Conservation (phyloP, 2,329 filamentous ascomycete species). For the Hypocreales sp. region DNA sequence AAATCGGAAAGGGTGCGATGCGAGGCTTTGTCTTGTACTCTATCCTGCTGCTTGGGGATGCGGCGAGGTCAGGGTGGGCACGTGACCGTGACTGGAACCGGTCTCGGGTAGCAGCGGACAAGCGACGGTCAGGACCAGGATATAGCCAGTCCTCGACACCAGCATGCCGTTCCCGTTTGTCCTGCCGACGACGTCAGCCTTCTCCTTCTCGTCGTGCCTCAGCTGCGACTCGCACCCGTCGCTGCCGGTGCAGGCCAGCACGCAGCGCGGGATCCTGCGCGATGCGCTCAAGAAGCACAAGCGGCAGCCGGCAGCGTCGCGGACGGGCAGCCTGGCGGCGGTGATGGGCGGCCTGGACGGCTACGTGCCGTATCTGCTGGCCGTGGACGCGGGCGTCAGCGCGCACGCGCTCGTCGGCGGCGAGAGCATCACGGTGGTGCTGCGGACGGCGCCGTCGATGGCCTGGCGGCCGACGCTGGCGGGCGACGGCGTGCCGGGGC, state of each 20-base stretch:
- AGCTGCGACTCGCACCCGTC: slow-evolving; percentile 76
- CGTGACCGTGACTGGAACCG: too few species aligned
- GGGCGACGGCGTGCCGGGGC: slow-evolving; percentile 44
- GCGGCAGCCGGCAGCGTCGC: slow-evolving; percentile 57
- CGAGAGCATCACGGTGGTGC: slow-evolving; percentile 52
- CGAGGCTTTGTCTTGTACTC: too few species aligned
- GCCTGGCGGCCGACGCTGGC: slow-evolving; percentile 77
- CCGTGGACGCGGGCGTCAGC: slow-evolving; percentile 58
- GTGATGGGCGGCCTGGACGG: slow-evolving; percentile 54
- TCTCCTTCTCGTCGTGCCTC: slow-evolving; percentile 67
- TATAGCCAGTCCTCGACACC: too few species aligned
- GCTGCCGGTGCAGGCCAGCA: slow-evolving; percentile 67
- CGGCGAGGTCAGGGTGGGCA: too few species aligned
- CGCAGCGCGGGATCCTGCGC: slow-evolving; percentile 68
- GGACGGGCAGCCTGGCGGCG: slow-evolving; percentile 52
- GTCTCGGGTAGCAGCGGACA: too few species aligned
- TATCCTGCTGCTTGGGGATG: too few species aligned
- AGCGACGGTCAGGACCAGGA: too few species aligned
- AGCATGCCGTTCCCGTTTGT: slow-evolving; percentile 87
- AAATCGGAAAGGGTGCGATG: too few species aligned
- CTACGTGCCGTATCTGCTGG: slow-evolving; percentile 74
- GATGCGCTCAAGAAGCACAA: slow-evolving; percentile 82
- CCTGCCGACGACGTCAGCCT: slow-evolving; percentile 77
- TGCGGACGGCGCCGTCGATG: slow-evolving; percentile 45
- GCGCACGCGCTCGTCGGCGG: slow-evolving; percentile 23